Conservation (phyloP, 2,329 filamentous ascomycete species). For the Pestalotiopsis sp. region DNA sequence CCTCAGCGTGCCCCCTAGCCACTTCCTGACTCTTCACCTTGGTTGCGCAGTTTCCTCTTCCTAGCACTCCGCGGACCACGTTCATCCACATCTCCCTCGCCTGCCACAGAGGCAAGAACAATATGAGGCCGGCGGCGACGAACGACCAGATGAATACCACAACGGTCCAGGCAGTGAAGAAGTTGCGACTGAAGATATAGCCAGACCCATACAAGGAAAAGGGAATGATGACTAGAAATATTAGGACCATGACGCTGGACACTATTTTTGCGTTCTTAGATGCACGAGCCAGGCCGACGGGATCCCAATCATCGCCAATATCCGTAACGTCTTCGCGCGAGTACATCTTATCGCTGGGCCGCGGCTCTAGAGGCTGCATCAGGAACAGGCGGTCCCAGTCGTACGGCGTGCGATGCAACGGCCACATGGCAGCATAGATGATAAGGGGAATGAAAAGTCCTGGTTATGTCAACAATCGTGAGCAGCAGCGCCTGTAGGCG, state of each 20-base stretch:
- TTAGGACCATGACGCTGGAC: conserved; percentile 10
- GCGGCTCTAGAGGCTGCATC: conserved; percentile 16
- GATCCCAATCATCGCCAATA: conserved; percentile 17
- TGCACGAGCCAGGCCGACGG: conserved; percentile 10
- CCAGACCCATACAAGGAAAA: conserved; percentile 16
- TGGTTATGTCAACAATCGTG: neutral
- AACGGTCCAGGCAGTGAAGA: conserved; percentile 16
- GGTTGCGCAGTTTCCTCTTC: neutral
- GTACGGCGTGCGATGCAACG: conserved; percentile 13
- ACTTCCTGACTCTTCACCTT: neutral
- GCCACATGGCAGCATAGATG: conserved; percentile 14
- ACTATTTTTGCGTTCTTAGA: conserved; percentile 15
- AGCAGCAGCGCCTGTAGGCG: neutral
- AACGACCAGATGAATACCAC: conserved; percentile 15
- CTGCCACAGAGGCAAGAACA: conserved; percentile 16
- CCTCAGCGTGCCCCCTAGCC: neutral
- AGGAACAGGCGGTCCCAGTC: conserved; percentile 17
- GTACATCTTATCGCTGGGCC: conserved; percentile 15
- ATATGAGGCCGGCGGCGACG: conserved; percentile 9
- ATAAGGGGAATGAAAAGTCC: conserved; percentile 14
- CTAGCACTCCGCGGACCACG: neutral
- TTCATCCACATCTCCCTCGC: conserved; percentile 11
- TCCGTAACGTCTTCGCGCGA: conserved; percentile 9
- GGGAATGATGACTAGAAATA: conserved; percentile 15
- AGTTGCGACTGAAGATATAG: conserved; percentile 12